Evolutionary conservation across 2,329 filamentous ascomycete genomes (phyloP), one percentile per base, ranked within the genome.

Genomic region (Dryadomyces sulphureus): DNA sequence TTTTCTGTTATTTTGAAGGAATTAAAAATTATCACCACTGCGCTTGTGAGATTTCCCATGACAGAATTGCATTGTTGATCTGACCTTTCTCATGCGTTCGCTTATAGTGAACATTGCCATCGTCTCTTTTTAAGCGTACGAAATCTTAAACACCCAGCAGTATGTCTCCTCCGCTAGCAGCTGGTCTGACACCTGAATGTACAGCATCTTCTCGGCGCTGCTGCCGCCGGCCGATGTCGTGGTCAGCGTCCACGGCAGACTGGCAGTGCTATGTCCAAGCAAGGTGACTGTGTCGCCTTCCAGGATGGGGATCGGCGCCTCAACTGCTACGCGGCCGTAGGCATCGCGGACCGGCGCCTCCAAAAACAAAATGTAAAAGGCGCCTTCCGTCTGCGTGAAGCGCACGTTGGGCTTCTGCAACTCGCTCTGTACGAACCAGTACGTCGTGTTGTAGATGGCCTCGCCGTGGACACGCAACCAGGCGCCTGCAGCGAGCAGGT

Each of bases 381-480:
- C 67, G 20, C 70, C 60, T 7, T 55, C 42, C 0, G 60, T 69
- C 47, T 64, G 63, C 9, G 68, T 71, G 49, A 72, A 72, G 1
- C 69, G 54, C 1, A 72, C 51, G 9, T 41, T 41, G 11, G 35
- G 38, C 8, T 19, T 39, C 19, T 24, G 17, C 4, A 45, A n/a
- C 43, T 47, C 49, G 11, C 45, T 47, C 11, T 60, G 59, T 4
- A 70, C 57, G 49, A 67, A 66, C 68, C 68, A 72, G 52, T 70
- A 72, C 1, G 66, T 73, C 5, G 74, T 77, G 46, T 72, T 70
- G 54, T 70, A 77, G 19, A 79, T 65, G 2, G 72, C 72, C 54
- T 77, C 72, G 2, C 48, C 65, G 54, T 78, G 72, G 0, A 52
- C 53, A 25, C 65, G 63, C 45, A 78, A 74, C 74, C 73, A 78